phyloP scores from a whole-genome alignment of 75 land plant species.

The Cryptomeria japonica region DNA sequence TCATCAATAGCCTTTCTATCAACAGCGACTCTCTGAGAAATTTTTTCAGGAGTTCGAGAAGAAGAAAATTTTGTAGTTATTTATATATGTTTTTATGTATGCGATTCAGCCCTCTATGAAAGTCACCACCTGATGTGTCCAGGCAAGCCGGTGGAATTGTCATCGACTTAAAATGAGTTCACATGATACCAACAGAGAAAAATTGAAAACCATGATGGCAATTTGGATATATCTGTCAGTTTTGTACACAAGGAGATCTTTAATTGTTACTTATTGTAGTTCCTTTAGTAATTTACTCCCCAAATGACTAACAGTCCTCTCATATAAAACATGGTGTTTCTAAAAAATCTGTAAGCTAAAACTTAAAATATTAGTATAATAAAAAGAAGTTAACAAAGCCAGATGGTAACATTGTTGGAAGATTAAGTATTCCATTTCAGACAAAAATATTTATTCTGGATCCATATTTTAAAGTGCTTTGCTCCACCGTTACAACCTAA shows the following conservation, averaged over 20 bases:
- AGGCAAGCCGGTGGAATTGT: neutral
- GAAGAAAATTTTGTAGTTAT: neutral
- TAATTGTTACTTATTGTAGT: too few relatives aligned
- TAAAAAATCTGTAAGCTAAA: neutral
- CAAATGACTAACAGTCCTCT: too few relatives aligned
- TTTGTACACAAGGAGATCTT: too few relatives aligned
- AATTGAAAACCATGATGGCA: neutral
- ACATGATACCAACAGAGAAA: neutral
- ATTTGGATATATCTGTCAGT: neutral
- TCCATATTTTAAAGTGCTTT: neutral
- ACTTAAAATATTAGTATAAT: neutral
- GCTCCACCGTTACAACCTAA: neutral
- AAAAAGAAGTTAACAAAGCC: neutral
- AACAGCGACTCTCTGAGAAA: neutral
- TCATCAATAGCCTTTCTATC: neutral
- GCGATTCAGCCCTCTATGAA: neutral
- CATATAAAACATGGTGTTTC: neutral
- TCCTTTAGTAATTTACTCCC: too few relatives aligned
- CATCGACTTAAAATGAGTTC: too few relatives aligned
- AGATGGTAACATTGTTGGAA: neutral
- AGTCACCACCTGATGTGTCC: neutral
- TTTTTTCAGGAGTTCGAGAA: neutral
- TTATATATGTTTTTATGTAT: neutral
- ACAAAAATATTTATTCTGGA: neutral
- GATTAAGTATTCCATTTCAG: neutral